A percentile compares a stretch with the other conserved stretches of the same genome.
These are phyloP conservation scores for Citrullus amarus DNA, from an alignment of 306 rosid genomes.

Conservation along the genomic window DNA sequence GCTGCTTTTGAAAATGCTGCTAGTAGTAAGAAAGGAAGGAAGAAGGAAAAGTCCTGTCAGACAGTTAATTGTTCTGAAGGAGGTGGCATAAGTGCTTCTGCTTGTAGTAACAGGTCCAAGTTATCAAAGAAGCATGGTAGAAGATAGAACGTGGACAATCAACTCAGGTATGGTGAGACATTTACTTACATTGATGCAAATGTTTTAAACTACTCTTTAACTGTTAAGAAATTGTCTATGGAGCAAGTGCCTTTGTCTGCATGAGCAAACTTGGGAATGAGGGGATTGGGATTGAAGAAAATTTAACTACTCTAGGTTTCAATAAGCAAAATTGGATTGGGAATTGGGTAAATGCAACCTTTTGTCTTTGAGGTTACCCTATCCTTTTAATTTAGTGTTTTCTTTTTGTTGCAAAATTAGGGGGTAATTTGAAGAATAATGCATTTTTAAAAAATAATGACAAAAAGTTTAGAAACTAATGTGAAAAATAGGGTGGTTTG, in stretches of 20 bases:
- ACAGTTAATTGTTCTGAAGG: neutral
- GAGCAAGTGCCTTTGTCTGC: conserved; percentile 18
- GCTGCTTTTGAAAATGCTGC: conserved; percentile 24
- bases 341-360: neutral
- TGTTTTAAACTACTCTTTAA: conserved; percentile 30
- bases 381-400: neutral
- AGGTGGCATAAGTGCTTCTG: conserved; percentile 11
- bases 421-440: too few species aligned
- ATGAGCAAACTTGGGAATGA: neutral
- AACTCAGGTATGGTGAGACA: conserved; percentile 22
- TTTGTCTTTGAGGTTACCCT: neutral
- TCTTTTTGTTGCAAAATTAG: neutral
- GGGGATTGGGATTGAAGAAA: neutral
- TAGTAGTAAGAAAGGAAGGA: conserved; percentile 32
- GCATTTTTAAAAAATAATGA: too few species aligned
- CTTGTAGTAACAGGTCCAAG: conserved; percentile 29
- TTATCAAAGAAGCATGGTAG: conserved; percentile 38
- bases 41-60: conserved; percentile 28
- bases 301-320: neutral
- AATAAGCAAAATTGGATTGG: neutral
- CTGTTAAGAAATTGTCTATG: conserved; percentile 24
- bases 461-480: too few species aligned
- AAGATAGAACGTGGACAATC: conserved; percentile 19
- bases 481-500: too few species aligned
- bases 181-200: conserved; percentile 27